phyloP scores from a whole-genome alignment of 176 grass and related monocot genomes.

The Phoenix roebelenii region DNA sequence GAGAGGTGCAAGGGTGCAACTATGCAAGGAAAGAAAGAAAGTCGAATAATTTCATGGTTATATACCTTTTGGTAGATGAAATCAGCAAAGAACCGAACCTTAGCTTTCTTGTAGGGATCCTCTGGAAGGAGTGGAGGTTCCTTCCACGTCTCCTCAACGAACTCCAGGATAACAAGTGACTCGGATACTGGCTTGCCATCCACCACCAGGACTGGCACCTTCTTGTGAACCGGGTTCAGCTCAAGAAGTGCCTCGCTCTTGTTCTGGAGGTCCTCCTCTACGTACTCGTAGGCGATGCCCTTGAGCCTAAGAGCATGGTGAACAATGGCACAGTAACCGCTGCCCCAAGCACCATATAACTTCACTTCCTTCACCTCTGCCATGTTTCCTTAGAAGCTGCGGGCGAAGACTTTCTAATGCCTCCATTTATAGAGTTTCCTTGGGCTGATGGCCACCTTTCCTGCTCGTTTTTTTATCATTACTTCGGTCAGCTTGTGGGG shows the following conservation, averaged over 20 bases:
- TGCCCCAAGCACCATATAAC: conserved; percentile 30
- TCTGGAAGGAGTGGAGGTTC: conserved; percentile 21
- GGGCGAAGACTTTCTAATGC: too few species aligned
- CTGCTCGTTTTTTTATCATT: too few species aligned
- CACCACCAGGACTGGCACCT: conserved; percentile 38
- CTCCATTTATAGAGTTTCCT: too few species aligned
- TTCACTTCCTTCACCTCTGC: neutral
- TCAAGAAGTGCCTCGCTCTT: conserved; percentile 35
- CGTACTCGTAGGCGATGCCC: conserved; percentile 41
- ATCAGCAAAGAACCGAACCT: conserved; percentile 36
- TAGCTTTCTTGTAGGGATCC: neutral
- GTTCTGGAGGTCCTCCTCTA: conserved; percentile 42
- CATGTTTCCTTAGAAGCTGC: too few species aligned
- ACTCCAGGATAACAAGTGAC: conserved; percentile 43
- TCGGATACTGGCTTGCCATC: conserved; percentile 21
- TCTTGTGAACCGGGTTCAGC: conserved; percentile 35
- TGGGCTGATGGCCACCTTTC: too few species aligned
- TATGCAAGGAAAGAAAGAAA: too few species aligned
- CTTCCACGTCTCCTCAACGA: conserved; percentile 34
- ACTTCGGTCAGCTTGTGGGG: too few species aligned
- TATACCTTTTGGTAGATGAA: conserved; percentile 23
- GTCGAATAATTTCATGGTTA: too few species aligned
- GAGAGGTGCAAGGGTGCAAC: too few species aligned
- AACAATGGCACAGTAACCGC: conserved; percentile 21
- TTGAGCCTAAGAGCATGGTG: conserved; percentile 37